Base-by-base conservation (phyloP, 2,329 filamentous ascomycete species). In the Falciphora oryzae region DNA sequence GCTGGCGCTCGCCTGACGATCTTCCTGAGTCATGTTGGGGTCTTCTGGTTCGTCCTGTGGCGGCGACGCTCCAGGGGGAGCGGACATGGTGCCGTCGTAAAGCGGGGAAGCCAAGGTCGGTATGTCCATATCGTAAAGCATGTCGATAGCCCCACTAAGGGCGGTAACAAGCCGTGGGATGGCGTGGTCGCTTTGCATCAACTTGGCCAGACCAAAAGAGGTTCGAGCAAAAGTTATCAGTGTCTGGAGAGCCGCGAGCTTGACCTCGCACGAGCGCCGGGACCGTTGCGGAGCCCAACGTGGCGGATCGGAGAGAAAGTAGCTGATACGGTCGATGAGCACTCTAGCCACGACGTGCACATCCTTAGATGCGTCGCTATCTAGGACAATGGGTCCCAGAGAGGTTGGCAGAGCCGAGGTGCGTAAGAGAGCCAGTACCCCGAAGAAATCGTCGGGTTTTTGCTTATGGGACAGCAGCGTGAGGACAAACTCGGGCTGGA, bases 141-240 rank as follows among this genome's bases (percentile, higher is more conserved):
- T 86, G 68, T 92, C 89, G 65, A 95, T 88, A 63, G 93, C 85
- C 59, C 75, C 77, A 62, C 78, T 80, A 18, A 86, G 73, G 4
- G 90, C 86, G 31, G 87, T 85, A 31, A 96, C 88, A 0, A 97
- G 78, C 3, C 91, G 85, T 1, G 91, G 92, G 22, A 96, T 85
- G 16, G 87, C 87, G 57, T 83, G 85, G 3, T 84, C 83, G 73
- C 95, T 90, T 6, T 79, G 77, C 0, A 89, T 89, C 11, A 97
- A 81, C 59, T 90, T 84, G 29, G 80, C 73, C 1, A 84, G 83
- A 11, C 89, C 89, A 70, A 90, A 85, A 0, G 82, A 76, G n/a
- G 85, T 85, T 7, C 80, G 77, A 1, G 85, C 83, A 72, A 93
- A 88, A 2, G 83, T 79, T n/a, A 82, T 78, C 18, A 89, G 76